Evolutionary conservation across 805 yeast species (phyloP).

Genomic region (Wickerhamiella parazyma): DNA sequence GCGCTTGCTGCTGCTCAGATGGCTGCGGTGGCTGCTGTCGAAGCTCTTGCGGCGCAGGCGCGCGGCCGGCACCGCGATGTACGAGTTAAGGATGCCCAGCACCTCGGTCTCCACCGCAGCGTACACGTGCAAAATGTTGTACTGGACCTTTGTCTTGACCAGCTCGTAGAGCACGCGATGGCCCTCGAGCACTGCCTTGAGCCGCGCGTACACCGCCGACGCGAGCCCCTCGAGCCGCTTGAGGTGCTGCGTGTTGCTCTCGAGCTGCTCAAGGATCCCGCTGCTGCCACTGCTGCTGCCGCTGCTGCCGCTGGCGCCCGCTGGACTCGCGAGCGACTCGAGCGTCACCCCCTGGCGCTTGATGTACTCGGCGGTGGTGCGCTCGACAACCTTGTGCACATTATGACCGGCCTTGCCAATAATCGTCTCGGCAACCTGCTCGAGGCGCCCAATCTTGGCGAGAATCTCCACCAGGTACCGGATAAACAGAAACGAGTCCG

Average conservation of each 20-base stretch:
- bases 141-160: constrained; percentile 21
- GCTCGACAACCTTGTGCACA: constrained; percentile 45
- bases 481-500: constrained; percentile 42
- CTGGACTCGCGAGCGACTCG: constrained; percentile 8
- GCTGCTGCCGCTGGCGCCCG: no score
- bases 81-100: constrained; percentile 13
- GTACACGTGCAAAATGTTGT: constrained; percentile 34
- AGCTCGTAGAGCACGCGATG: constrained; percentile 56
- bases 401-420: constrained; percentile 46
- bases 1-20: background rate
- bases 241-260: constrained; percentile 21
- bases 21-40: no score
- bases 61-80: constrained; percentile 12
- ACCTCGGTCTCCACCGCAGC: constrained; percentile 31
- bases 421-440: constrained; percentile 42
- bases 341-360: constrained; percentile 20
- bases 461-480: constrained; percentile 42
- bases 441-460: constrained; percentile 46
- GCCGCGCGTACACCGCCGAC: constrained; percentile 51
- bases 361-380: constrained; percentile 52
- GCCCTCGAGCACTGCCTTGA: constrained; percentile 50
- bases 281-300: no score
- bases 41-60: constrained; percentile 8
- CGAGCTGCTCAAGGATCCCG: constrained; percentile 15
- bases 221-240: constrained; percentile 55